Evolutionary conservation across 2,329 filamentous ascomycete species (phyloP).

Genomic region (Fusarium staphyleae): DNA sequence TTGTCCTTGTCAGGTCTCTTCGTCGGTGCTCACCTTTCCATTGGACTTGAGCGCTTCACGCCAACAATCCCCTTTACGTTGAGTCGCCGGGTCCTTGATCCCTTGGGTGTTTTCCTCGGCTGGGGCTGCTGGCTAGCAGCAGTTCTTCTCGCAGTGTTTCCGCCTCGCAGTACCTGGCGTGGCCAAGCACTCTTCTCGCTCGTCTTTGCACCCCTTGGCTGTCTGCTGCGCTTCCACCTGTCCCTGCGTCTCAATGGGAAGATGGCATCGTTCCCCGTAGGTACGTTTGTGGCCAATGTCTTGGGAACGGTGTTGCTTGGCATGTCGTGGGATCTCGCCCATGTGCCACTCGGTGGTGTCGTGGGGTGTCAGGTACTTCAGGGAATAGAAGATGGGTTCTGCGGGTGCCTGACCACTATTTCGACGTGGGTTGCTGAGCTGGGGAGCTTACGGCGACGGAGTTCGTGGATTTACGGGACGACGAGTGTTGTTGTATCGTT

Average conservation of each 20-base stretch:
- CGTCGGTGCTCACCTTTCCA: conserved; percentile 77
- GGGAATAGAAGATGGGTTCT: conserved; percentile 72
- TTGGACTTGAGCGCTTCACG: conserved; percentile 62
- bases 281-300: conserved; percentile 85
- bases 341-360: conserved; percentile 62
- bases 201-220: conserved; percentile 83
- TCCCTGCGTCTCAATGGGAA: conserved; percentile 75
- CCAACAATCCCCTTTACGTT: conserved; percentile 67
- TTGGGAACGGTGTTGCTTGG: conserved; percentile 77
- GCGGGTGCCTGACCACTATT: conserved; percentile 70
- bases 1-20: conserved; percentile 74
- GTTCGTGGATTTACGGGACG: conserved; percentile 72
- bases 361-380: conserved; percentile 73
- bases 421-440: conserved; percentile 73
- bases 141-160: conserved; percentile 73
- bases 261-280: conserved; percentile 75
- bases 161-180: conserved; percentile 78
- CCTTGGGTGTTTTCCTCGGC: conserved; percentile 67
- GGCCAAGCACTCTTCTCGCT: conserved; percentile 77
- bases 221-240: conserved; percentile 75
- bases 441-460: conserved; percentile 56
- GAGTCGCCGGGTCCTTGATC: conserved; percentile 69
- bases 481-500: conserved; percentile 67
- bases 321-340: conserved; percentile 81
- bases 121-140: conserved; percentile 81